Percentiles rank a stretch among this genome's conserved stretches.
These are phyloP conservation scores for Colletotrichum siamense DNA, from an alignment of 2,329 filamentous ascomycete species.

Conservation along the genomic window DNA sequence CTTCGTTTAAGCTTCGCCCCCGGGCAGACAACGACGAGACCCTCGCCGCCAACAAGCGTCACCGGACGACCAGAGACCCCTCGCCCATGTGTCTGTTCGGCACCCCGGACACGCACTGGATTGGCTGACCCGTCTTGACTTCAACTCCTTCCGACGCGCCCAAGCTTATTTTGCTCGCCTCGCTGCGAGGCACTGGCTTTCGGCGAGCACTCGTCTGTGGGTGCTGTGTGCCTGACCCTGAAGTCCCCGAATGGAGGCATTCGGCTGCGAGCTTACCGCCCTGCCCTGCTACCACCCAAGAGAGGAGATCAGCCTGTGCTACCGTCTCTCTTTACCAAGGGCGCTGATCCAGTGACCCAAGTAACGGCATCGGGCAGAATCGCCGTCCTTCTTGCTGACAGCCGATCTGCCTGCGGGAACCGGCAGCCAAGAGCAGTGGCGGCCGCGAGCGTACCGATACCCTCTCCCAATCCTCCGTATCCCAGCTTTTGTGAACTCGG, in stretches of 20 bases:
- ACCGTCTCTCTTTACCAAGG: background rate
- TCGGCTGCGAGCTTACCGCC: background rate
- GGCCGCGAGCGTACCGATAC: background rate
- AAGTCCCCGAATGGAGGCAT: background rate
- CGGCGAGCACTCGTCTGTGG: background rate
- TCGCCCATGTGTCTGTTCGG: slow-evolving; percentile 1
- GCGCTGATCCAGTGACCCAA: background rate
- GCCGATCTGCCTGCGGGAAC: background rate
- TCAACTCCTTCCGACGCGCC: background rate
- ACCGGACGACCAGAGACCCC: background rate
- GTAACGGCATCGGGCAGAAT: background rate
- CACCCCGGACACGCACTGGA: background rate
- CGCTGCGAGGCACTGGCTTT: background rate
- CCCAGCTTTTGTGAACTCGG: background rate
- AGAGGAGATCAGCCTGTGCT: background rate
- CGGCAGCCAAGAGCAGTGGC: background rate
- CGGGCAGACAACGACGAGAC: background rate
- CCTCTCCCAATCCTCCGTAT: background rate
- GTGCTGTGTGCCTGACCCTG: background rate
- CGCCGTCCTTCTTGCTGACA: background rate
- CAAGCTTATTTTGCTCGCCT: background rate
- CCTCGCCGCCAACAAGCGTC: background rate
- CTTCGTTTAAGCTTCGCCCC: background rate
- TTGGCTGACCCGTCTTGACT: background rate
- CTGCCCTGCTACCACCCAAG: background rate